Base-by-base conservation (phyloP, 495 filamentous ascomycete genomes). In the Rusavskia elegans region DNA sequence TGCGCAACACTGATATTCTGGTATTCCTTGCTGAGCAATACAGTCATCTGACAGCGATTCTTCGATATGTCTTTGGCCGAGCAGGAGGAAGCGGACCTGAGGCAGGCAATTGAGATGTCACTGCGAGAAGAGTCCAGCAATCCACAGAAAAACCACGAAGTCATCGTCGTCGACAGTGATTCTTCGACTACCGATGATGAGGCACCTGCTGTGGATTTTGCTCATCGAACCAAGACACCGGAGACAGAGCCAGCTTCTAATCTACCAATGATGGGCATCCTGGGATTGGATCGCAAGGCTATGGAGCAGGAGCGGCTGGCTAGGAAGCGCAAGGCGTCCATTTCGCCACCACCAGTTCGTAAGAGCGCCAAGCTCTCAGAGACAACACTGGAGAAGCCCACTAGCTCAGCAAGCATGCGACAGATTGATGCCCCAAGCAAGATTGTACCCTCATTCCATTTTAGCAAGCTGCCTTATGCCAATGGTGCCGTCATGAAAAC, bases 221-320 rank as follows among this genome's bases (percentile, higher is more conserved):
- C 20, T 20, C 37, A 2, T 13, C 21, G 36, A 19, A 1, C 3
- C 16, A 37, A 37, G 1, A 25, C 6, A 11, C 11, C 16, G 16
- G 29, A 53, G 23, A 1, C 50, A 23, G 42, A 45, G 1, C 27
- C 17, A 23, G 19, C 46, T 11, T 25, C 45, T 19, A 2, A 50
- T 17, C 14, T 36, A n/a, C 7, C 48, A 14, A 48, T 27, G 1
- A 48, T 64, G 11, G 62, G 70, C 5, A 40, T 78, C 0, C 49
- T 72, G 3, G 80, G 78, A 0, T 63, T 89, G 0, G 75, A 94
- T 64, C 76, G 89, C 10, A 85, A 83, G 62, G 72, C 81, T 54
- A 92, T 95, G 87, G 90, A 97, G 57, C 69, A 81, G 59, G 90
- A 93, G 59, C 77, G 90, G 20, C 73, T 95, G 9, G 82, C 81